These are phyloP conservation scores for Saturnispora galanensis DNA, from an alignment of 805 yeast species.

Conservation along the genomic window DNA sequence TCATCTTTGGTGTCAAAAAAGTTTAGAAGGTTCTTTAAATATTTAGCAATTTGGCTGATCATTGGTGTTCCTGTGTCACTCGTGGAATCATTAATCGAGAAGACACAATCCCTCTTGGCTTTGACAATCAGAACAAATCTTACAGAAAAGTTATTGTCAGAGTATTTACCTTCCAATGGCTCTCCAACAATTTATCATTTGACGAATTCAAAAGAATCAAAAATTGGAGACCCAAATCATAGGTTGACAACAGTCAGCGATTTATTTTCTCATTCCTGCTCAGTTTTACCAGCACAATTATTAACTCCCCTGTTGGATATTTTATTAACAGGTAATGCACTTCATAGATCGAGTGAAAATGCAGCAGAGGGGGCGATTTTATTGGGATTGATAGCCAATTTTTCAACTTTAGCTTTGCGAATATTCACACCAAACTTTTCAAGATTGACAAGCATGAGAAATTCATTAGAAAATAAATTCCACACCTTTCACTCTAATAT, in stretches of 20 bases:
- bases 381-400: slow-evolving; percentile 70
- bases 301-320: slow-evolving; percentile 78
- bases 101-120: slow-evolving; percentile 49
- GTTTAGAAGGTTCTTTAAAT: slow-evolving; percentile 51
- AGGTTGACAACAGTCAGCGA: slow-evolving; percentile 73
- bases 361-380: slow-evolving; percentile 72
- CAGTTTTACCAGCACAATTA: slow-evolving; percentile 72
- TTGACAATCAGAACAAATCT: slow-evolving; percentile 52
- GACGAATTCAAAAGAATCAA: slow-evolving; percentile 33
- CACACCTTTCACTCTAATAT: slow-evolving; percentile 76
- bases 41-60: slow-evolving; percentile 67
- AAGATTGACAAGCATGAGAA: slow-evolving; percentile 61
- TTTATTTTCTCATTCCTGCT: slow-evolving; percentile 59
- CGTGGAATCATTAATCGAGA: slow-evolving; percentile 60
- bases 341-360: slow-evolving; percentile 54
- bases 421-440: slow-evolving; percentile 88
- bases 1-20: slow-evolving; percentile 68
- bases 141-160: slow-evolving; percentile 53
- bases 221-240: slow-evolving; percentile 68
- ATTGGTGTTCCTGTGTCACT: slow-evolving; percentile 81
- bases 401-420: slow-evolving; percentile 64
- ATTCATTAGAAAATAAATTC: slow-evolving; percentile 75
- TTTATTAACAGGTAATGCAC: slow-evolving; percentile 67
- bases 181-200: slow-evolving; percentile 68
- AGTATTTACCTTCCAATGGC: slow-evolving; percentile 60